Evolutionary conservation across 1,139 yeast species (phyloP).

Genomic region (Candida tunisiensis): DNA sequence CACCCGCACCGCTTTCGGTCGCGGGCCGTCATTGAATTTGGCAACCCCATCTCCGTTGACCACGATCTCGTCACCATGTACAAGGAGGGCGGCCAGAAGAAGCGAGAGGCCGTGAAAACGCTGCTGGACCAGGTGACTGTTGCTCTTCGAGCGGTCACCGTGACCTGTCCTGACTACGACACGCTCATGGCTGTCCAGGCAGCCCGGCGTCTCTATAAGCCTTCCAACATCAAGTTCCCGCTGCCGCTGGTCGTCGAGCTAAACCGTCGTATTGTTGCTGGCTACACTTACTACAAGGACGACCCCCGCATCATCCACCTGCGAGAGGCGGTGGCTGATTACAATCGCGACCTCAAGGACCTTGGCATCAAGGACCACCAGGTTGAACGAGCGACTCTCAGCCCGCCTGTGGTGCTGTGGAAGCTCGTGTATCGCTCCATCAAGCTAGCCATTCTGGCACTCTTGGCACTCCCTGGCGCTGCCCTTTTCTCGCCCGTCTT

Average conservation of each 20-base stretch:
- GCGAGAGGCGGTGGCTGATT: slow-evolving; percentile 42
- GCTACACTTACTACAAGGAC: slow-evolving; percentile 58
- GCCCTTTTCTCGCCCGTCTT: slow-evolving; percentile 78
- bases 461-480: slow-evolving; percentile 71
- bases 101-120: slow-evolving; percentile 53
- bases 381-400: slow-evolving; percentile 50
- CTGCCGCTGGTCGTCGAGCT: slow-evolving; percentile 75
- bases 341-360: slow-evolving; percentile 49
- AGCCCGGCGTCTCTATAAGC: slow-evolving; percentile 76
- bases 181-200: slow-evolving; percentile 88
- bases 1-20: slow-evolving; percentile 92
- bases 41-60: slow-evolving; percentile 66
- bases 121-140: slow-evolving; percentile 55
- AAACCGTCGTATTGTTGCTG: slow-evolving; percentile 70
- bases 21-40: slow-evolving; percentile 89
- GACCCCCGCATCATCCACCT: slow-evolving; percentile 51
- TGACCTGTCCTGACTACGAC: slow-evolving; percentile 83
- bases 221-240: slow-evolving; percentile 56
- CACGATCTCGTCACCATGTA: slow-evolving; percentile 49
- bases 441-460: slow-evolving; percentile 35
- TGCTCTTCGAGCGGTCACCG: slow-evolving; percentile 77
- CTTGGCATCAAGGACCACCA: slow-evolving; percentile 81
- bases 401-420: slow-evolving; percentile 27
- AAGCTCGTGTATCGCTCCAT: slow-evolving; percentile 36
- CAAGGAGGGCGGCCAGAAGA: slow-evolving; percentile 28